phyloP scores from a whole-genome alignment of 2,329 filamentous ascomycete genomes.

The Sphaceloma murrayae region DNA sequence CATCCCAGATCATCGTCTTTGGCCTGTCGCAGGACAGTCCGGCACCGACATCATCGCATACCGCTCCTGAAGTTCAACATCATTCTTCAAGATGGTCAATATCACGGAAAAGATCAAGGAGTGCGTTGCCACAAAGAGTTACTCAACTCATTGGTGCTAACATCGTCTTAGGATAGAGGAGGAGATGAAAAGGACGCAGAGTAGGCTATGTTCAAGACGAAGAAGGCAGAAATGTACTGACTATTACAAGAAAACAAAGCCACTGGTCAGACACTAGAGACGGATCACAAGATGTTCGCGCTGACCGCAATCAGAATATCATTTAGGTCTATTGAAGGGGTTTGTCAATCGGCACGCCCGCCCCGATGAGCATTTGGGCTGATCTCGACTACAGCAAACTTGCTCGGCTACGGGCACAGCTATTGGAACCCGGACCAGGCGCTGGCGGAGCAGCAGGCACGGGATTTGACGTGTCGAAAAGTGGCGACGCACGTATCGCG shows the following conservation, averaged over 20 bases:
- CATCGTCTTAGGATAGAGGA: conserved; percentile 73
- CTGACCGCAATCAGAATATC: conserved; percentile 65
- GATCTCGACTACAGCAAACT: too few relatives aligned
- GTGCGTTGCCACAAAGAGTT: conserved; percentile 42
- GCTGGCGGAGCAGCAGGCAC: conserved; percentile 66
- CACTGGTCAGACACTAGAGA: conserved; percentile 59
- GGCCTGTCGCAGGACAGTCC: too few relatives aligned
- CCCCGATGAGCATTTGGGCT: conserved; percentile 22
- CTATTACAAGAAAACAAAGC: conserved; percentile 79
- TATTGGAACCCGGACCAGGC: conserved; percentile 79
- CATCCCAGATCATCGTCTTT: too few relatives aligned
- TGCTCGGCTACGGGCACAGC: conserved; percentile 82
- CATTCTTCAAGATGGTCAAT: conserved; percentile 93
- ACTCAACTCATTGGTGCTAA: conserved; percentile 4
- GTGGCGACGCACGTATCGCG: conserved; percentile 90
- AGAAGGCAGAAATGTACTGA: conserved; percentile 27
- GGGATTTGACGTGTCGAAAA: conserved; percentile 87
- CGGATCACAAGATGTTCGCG: conserved; percentile 9
- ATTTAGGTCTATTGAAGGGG: conserved; percentile 96
- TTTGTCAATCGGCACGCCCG: conserved; percentile 30
- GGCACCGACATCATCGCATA: too few relatives aligned
- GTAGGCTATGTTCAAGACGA: conserved; percentile 46
- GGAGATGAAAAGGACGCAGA: conserved; percentile 98
- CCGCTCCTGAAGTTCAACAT: too few relatives aligned
- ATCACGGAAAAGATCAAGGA: conserved; percentile 99